These are phyloP conservation scores for Entomortierella chlamydospora DNA, from an alignment of 192 early-diverging fungal genomes.

Conservation along the genomic window DNA sequence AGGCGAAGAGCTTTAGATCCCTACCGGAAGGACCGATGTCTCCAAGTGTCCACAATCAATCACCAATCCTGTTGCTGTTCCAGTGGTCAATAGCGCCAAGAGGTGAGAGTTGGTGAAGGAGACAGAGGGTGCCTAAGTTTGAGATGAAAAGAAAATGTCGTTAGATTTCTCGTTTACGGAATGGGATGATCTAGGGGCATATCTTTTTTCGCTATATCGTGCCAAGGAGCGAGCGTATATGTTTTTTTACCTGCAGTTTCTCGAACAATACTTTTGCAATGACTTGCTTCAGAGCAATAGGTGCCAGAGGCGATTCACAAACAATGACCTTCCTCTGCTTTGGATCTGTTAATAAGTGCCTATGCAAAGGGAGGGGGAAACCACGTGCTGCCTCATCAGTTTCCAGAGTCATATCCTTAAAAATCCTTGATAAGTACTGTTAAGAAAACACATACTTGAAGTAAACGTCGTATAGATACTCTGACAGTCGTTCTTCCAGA, in stretches of 20 bases:
- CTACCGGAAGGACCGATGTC: conserved; percentile 83
- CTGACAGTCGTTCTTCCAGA: conserved; percentile 60
- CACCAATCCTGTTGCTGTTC: conserved; percentile 82
- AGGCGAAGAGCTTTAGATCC: neutral
- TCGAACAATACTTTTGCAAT: conserved; percentile 81
- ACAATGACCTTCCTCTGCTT: conserved; percentile 87
- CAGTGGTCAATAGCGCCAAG: conserved; percentile 80
- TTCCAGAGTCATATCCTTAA: neutral
- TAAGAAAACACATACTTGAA: conserved; percentile 45
- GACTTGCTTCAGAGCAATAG: conserved; percentile 71
- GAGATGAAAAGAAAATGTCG: neutral
- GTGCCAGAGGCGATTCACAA: conserved; percentile 80
- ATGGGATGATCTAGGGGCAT: no score
- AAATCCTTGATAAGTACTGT: neutral
- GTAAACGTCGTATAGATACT: conserved; percentile 62
- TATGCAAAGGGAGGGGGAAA: conserved; percentile 12
- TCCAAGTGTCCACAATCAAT: conserved; percentile 87
- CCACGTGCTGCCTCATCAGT: neutral
- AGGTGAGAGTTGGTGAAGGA: conserved; percentile 80
- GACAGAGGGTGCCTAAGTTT: conserved; percentile 75
- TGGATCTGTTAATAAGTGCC: conserved; percentile 82
- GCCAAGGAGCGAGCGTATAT: neutral
- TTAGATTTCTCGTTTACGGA: neutral
- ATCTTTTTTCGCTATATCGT: neutral
- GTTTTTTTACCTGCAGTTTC: conserved; percentile 73